A percentile compares a stretch with the other conserved stretches of the same genome.
Conservation (phyloP, 805 yeast species). For the Wickerhamiella shivajii region DNA sequence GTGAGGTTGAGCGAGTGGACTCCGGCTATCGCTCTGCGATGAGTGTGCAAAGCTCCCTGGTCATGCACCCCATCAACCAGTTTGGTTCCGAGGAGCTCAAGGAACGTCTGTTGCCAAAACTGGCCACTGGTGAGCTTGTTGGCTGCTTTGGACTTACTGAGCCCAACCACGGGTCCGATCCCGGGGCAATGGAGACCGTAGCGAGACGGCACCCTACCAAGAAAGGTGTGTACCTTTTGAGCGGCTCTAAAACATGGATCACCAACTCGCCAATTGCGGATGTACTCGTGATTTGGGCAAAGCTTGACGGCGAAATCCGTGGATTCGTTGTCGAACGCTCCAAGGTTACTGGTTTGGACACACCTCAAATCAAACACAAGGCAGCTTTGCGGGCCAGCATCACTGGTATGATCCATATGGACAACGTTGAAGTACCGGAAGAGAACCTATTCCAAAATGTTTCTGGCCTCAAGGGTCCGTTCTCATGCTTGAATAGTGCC, state of each 20-base stretch:
- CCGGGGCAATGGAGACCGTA: slow-evolving; percentile 41
- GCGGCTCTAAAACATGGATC: slow-evolving; percentile 32
- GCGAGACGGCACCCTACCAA: slow-evolving; percentile 32
- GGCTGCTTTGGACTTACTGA: slow-evolving; percentile 57
- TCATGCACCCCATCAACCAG: slow-evolving; percentile 29
- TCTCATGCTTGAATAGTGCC: slow-evolving; percentile 31
- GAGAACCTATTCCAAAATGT: slow-evolving; percentile 29
- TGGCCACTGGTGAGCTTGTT: slow-evolving; percentile 30
- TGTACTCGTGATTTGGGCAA: slow-evolving; percentile 30
- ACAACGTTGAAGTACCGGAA: slow-evolving; percentile 30
- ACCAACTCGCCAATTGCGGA: slow-evolving; percentile 35
- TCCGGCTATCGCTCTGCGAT: slow-evolving; percentile 32
- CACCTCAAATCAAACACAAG: slow-evolving; percentile 30
- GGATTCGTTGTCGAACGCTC: slow-evolving; percentile 31
- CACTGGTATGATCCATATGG: slow-evolving; percentile 32
- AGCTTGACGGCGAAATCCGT: slow-evolving; percentile 30
- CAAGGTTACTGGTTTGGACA: slow-evolving; percentile 23
- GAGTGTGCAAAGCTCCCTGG: slow-evolving; percentile 33
- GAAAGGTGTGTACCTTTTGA: slow-evolving; percentile 28
- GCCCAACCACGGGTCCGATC: slow-evolving; percentile 50
- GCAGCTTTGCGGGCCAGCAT: slow-evolving; percentile 29
- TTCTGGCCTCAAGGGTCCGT: slow-evolving; percentile 32
- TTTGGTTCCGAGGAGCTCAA: slow-evolving; percentile 31
- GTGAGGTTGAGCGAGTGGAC: slow-evolving; percentile 32
- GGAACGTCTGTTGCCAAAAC: slow-evolving; percentile 27